phyloP scores from a whole-genome alignment of 2,329 filamentous ascomycete genomes.

The Triangularia setosa region DNA sequence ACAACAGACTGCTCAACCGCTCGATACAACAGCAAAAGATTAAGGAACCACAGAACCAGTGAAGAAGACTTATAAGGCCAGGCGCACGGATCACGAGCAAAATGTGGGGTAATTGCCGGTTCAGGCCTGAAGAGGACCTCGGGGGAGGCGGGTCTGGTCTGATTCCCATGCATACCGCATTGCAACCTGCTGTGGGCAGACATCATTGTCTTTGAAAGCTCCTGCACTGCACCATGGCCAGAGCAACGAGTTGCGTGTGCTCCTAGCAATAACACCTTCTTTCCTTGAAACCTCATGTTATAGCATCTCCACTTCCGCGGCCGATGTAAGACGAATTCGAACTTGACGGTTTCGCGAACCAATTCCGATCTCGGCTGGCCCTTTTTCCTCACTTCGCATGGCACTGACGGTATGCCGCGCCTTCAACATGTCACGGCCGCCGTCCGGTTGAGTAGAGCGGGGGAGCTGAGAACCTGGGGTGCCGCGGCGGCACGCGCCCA shows the following conservation, averaged over 20 bases:
- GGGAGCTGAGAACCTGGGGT: slow-evolving; percentile 2
- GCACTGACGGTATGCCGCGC: slow-evolving; percentile 27
- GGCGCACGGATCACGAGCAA: not conserved
- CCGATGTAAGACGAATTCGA: not conserved
- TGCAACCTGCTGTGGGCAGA: not conserved
- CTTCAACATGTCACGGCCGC: slow-evolving; percentile 26
- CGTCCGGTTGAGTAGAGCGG: slow-evolving; percentile 22
- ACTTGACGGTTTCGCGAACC: not conserved
- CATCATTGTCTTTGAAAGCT: not conserved
- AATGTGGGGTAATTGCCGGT: not conserved
- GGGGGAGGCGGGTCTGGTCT: not conserved
- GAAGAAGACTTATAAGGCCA: not conserved
- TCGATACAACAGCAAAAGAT: not conserved
- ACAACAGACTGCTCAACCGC: not conserved
- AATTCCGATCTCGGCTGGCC: slow-evolving; percentile 1
- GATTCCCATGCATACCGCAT: not conserved
- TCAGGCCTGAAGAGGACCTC: not conserved
- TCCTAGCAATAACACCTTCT: not conserved
- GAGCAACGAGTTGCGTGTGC: not conserved
- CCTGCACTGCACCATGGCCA: not conserved
- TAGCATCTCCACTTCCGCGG: not conserved
- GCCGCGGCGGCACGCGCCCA: slow-evolving; percentile 13
- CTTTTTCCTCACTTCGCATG: slow-evolving; percentile 20
- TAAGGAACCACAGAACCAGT: not conserved
- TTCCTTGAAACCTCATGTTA: not conserved